phyloP scores from a whole-genome alignment of 1,139 yeast genomes.

The Yamadazyma blattariae region DNA sequence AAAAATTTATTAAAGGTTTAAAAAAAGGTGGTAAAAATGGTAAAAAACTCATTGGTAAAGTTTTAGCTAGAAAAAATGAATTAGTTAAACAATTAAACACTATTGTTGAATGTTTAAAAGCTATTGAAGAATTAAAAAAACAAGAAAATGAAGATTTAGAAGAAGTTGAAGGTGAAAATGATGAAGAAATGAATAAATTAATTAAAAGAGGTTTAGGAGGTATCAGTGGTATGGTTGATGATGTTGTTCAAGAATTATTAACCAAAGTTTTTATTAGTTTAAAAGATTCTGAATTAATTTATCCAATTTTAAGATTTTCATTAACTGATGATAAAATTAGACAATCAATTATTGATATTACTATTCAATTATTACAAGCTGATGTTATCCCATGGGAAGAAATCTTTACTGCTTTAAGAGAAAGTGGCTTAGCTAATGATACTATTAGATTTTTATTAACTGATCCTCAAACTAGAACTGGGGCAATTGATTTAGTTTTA shows the following conservation, averaged over 20 bases:
- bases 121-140: slow-evolving; percentile 10
- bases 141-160: slow-evolving; percentile 1
- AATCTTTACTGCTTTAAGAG: slow-evolving; percentile 28
- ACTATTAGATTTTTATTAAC: slow-evolving; percentile 24
- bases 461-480: slow-evolving; percentile 29
- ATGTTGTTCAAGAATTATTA: slow-evolving; percentile 21
- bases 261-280: slow-evolving; percentile 23
- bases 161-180: slow-evolving; percentile 5
- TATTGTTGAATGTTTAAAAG: slow-evolving; percentile 12
- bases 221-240: slow-evolving; percentile 13
- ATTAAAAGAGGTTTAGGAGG: too few relatives aligned
- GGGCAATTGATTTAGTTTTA: slow-evolving; percentile 23
- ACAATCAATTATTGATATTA: slow-evolving; percentile 21
- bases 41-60: slow-evolving; percentile 2
- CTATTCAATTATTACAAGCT: slow-evolving; percentile 25
- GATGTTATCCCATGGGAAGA: slow-evolving; percentile 35
- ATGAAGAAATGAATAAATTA: not conserved
- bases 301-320: slow-evolving; percentile 24
- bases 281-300: slow-evolving; percentile 30
- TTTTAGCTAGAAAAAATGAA: slow-evolving; percentile 8
- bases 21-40: not conserved
- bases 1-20: too few relatives aligned
- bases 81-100: slow-evolving; percentile 11
- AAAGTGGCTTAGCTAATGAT: slow-evolving; percentile 31
- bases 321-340: slow-evolving; percentile 31